Evolutionary conservation across 805 yeast species (phyloP).

Genomic region (Nakazawaea pomicola): DNA sequence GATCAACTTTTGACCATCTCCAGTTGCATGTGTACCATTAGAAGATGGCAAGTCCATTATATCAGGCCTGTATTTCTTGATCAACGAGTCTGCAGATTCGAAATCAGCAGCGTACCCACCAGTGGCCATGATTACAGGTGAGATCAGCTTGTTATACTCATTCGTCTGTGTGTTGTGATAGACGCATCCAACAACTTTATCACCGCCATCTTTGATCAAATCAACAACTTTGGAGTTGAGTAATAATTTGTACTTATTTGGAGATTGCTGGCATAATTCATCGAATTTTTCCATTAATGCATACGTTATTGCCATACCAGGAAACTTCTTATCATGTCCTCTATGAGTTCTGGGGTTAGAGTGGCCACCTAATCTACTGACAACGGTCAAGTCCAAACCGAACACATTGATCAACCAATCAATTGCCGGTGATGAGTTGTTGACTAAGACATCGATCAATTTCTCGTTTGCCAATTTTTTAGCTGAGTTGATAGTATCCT

Average conservation of each 20-base stretch:
- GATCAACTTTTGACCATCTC: slow-evolving; percentile 57
- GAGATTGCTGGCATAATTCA: slow-evolving; percentile 36
- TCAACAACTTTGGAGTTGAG: slow-evolving; percentile 34
- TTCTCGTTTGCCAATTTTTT: slow-evolving; percentile 52
- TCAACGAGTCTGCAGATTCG: slow-evolving; percentile 38
- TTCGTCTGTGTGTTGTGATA: slow-evolving; percentile 26
- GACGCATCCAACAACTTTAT: slow-evolving; percentile 21
- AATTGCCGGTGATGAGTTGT: slow-evolving; percentile 61
- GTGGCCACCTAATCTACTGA: slow-evolving; percentile 81
- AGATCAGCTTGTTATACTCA: slow-evolving; percentile 26
- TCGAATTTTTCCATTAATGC: slow-evolving; percentile 46
- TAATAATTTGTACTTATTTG: slow-evolving; percentile 28
- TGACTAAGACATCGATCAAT: slow-evolving; percentile 54
- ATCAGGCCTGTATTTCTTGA: slow-evolving; percentile 55
- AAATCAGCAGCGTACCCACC: slow-evolving; percentile 70
- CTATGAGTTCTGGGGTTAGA: slow-evolving; percentile 78
- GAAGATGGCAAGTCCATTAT: slow-evolving; percentile 52
- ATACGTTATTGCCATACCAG: slow-evolving; percentile 63
- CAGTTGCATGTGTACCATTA: slow-evolving; percentile 57
- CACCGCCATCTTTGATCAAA: slow-evolving; percentile 21
- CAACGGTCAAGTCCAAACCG: slow-evolving; percentile 56
- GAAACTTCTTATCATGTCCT: slow-evolving; percentile 60
- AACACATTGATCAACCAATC: slow-evolving; percentile 68
- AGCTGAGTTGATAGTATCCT: slow-evolving; percentile 67
- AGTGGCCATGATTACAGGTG: slow-evolving; percentile 58